These are phyloP conservation scores for Sporothrix sp. DNA, from an alignment of 2,329 filamentous ascomycete species.

Conservation along the genomic window DNA sequence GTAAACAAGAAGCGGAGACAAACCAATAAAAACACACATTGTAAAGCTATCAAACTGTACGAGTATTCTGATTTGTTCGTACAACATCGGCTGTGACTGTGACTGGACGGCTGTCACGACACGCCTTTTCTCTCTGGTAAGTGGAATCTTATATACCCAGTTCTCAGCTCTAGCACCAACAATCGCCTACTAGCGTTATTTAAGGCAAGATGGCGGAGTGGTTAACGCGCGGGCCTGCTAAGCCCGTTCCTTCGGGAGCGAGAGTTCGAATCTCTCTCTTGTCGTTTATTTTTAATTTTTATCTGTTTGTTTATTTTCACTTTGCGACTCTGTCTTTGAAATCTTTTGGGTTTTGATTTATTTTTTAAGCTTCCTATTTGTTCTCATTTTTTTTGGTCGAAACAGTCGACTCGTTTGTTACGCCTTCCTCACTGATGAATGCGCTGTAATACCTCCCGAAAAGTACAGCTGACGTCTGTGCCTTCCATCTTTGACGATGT, in stretches of 20 bases:
- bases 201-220: slow-evolving; percentile 15
- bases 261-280: slow-evolving; percentile 13
- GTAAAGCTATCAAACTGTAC: no score
- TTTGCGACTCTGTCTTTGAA: not conserved
- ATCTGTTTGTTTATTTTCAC: not conserved
- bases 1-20: no score
- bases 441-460: no score
- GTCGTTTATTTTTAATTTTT: slow-evolving; percentile 2
- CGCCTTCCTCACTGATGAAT: no score
- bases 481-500: no score
- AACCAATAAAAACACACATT: no score
- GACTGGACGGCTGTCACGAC: no score
- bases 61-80: no score
- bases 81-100: no score
- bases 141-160: not conserved
- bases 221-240: slow-evolving; percentile 15
- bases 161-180: not conserved
- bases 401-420: not conserved
- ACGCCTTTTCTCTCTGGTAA: no score
- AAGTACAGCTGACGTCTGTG: no score
- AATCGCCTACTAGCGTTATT: no score
- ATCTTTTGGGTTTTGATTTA: not conserved
- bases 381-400: not conserved
- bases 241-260: slow-evolving; percentile 14
- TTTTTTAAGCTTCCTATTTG: not conserved